These are phyloP conservation scores for Paracoccidioides lutzii DNA, from an alignment of 2,329 filamentous ascomycete species.

Conservation along the genomic window DNA sequence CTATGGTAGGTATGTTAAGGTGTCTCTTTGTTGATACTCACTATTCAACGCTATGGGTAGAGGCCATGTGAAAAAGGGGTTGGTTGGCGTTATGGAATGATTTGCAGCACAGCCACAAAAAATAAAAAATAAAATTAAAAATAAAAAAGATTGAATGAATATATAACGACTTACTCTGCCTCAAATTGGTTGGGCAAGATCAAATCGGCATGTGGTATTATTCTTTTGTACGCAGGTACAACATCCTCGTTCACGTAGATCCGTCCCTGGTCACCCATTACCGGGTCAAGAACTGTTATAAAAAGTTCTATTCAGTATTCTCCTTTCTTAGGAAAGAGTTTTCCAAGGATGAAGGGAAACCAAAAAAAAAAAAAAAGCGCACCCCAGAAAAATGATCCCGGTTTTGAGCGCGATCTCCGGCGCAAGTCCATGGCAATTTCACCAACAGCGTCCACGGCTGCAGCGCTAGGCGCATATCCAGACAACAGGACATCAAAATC, in stretches of 20 bases:
- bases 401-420: slow-evolving; percentile 46
- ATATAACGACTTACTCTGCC: slow-evolving; percentile 55
- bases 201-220: slow-evolving; percentile 71
- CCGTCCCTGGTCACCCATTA: slow-evolving; percentile 92
- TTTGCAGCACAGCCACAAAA: too few relatives aligned
- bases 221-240: slow-evolving; percentile 73
- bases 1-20: slow-evolving; percentile 32
- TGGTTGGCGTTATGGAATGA: background rate
- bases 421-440: slow-evolving; percentile 71
- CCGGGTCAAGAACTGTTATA: slow-evolving; percentile 66
- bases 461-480: slow-evolving; percentile 82
- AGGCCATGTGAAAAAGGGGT: background rate
- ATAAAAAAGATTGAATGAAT: background rate
- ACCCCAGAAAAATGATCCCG: slow-evolving; percentile 83
- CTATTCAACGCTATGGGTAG: background rate
- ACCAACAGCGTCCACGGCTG: slow-evolving; percentile 71
- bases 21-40: background rate
- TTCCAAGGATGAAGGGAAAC: background rate
- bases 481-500: slow-evolving; percentile 91
- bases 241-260: slow-evolving; percentile 88
- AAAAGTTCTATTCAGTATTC: background rate
- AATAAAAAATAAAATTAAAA: too few relatives aligned
- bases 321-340: background rate
- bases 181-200: slow-evolving; percentile 97
- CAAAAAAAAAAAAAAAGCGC: slow-evolving; percentile 12